Conservation (phyloP, 192 early-diverging fungal genomes). For the Linnemannia exigua region DNA sequence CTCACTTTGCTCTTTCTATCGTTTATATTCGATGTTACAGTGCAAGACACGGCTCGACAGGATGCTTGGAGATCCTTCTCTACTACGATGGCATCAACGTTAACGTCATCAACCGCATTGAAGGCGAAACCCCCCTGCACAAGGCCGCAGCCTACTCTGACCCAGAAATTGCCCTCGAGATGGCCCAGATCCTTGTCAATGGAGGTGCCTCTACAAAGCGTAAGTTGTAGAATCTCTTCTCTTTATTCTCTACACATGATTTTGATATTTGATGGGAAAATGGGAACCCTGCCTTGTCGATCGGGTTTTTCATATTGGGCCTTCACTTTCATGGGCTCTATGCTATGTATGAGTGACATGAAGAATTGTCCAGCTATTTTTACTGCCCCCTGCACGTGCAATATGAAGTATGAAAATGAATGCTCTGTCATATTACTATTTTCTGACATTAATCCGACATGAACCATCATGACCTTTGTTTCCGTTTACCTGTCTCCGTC, state of each 20-base stretch:
- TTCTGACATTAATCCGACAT: background rate
- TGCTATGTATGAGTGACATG: background rate
- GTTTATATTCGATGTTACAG: conserved; percentile 21
- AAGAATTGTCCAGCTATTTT: background rate
- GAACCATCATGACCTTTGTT: background rate
- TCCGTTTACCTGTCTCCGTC: background rate
- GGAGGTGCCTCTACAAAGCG: conserved; percentile 68
- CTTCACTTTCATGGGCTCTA: conserved; percentile 16
- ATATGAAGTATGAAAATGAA: background rate
- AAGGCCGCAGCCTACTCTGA: conserved; percentile 73
- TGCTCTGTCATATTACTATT: background rate
- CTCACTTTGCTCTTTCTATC: background rate
- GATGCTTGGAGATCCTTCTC: conserved; percentile 71
- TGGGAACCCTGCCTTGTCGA: background rate
- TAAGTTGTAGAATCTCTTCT: background rate
- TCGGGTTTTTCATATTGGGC: background rate
- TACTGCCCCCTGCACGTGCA: conserved; percentile 17
- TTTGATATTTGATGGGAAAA: background rate
- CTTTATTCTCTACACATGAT: background rate
- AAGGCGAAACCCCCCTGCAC: conserved; percentile 77
- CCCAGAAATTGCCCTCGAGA: conserved; percentile 68
- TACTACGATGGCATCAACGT: conserved; percentile 65
- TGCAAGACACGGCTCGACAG: conserved; percentile 69
- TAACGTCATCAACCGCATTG: conserved; percentile 67
- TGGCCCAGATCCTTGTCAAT: conserved; percentile 69